A percentile compares a stretch with the other conserved stretches of the same genome.
Conservation (phyloP, 768 basidiomycete genomes). For the Pisolithus sp. region DNA sequence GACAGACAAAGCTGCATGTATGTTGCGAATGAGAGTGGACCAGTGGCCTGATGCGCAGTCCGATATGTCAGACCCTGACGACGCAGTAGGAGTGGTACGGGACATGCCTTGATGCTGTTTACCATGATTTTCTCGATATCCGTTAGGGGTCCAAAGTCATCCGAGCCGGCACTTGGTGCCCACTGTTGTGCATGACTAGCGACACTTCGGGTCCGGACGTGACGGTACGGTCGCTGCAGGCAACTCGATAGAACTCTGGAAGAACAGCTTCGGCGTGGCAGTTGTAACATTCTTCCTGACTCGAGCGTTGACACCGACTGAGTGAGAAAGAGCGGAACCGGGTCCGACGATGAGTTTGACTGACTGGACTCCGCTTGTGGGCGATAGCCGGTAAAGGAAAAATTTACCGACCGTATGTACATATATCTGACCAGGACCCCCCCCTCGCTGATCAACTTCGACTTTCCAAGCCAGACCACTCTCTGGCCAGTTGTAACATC, state of each 20-base stretch:
- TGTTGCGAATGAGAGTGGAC: conserved; percentile 79
- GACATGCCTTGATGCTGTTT: conserved; percentile 63
- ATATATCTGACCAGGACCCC: background rate
- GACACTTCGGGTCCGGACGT: background rate
- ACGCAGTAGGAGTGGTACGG: background rate
- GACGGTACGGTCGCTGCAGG: conserved; percentile 2
- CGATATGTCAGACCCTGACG: background rate
- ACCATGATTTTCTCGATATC: conserved; percentile 59
- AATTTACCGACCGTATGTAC: background rate
- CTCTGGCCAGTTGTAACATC: background rate
- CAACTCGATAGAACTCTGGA: background rate
- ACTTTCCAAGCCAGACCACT: too few relatives aligned
- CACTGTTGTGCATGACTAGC: background rate
- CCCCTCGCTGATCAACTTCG: background rate
- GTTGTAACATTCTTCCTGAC: conserved; percentile 7
- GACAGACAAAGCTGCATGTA: conserved; percentile 91
- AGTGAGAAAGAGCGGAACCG: background rate
- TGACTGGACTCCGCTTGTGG: background rate
- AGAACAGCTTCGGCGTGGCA: background rate
- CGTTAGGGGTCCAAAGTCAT: conserved; percentile 21
- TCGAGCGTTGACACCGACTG: background rate
- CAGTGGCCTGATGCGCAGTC: conserved; percentile 56
- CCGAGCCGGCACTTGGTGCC: background rate
- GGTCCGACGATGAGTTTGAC: too few relatives aligned
- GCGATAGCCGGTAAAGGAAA: too few relatives aligned